Percentiles rank a stretch among this genome's conserved stretches.
phyloP scores from a whole-genome alignment of 2,329 filamentous ascomycete species.

The Alternaria burnsii region DNA sequence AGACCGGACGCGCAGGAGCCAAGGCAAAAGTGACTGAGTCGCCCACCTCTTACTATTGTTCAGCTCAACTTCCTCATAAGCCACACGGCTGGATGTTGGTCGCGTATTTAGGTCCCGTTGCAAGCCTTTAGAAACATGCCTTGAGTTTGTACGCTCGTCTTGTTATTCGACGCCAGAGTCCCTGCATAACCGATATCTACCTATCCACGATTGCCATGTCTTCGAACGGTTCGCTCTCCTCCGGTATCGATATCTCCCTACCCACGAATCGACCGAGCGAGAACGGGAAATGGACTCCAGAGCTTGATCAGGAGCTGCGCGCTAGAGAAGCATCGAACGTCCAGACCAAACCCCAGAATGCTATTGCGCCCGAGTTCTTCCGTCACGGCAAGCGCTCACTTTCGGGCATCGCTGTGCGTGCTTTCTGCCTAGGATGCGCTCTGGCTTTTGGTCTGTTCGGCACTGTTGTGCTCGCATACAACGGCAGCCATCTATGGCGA shows the following conservation, averaged over 20 bases:
- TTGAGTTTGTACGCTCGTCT: constrained; percentile 5
- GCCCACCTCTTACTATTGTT: constrained; percentile 19
- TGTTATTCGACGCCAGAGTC: neutral
- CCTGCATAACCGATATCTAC: neutral
- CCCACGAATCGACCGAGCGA: constrained; percentile 37
- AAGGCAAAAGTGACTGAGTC: constrained; percentile 13
- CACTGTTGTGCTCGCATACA: constrained; percentile 38
- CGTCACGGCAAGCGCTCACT: constrained; percentile 56
- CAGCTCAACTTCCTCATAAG: neutral
- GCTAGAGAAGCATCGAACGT: constrained; percentile 33
- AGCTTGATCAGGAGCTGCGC: constrained; percentile 39
- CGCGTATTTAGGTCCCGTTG: neutral
- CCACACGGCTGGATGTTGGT: neutral
- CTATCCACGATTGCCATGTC: constrained; percentile 27
- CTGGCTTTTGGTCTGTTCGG: constrained; percentile 46
- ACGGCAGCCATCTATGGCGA: constrained; percentile 62
- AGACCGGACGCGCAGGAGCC: neutral
- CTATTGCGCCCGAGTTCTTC: constrained; percentile 47
- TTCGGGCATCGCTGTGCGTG: constrained; percentile 57
- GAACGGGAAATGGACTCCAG: constrained; percentile 35
- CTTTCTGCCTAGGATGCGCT: constrained; percentile 55
- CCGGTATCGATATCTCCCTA: constrained; percentile 42
- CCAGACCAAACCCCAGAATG: constrained; percentile 22
- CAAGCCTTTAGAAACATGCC: constrained; percentile 10
- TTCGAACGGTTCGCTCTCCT: constrained; percentile 34